Base-by-base conservation (phyloP, 2,329 filamentous ascomycete species). In the Fusarium burgessii region DNA sequence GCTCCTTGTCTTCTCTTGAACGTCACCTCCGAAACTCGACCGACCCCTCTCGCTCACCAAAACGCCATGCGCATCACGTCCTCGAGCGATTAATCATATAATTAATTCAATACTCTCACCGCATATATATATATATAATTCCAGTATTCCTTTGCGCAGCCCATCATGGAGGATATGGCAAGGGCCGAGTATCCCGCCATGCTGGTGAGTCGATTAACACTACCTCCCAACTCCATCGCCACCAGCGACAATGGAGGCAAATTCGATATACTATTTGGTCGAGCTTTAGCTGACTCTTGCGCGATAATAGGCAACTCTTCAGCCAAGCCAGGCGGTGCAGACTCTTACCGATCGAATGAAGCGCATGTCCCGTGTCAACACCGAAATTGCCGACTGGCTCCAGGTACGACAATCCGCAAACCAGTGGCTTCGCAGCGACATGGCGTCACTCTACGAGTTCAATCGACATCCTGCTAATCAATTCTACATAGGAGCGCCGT, bases 351-450 rank as follows among this genome's bases (percentile, higher is more conserved):
- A 98, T 76, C 93, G 96, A 77, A 89, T 98, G 75, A 93, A 92
- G 82, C 89, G 94, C 82, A 95, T 98, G 79, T 89, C 88, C 77
- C 94, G 91, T 81, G 84, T 97, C 83, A 98, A 99, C 82, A 83
- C 86, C 75, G 94, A 98, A 79, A 93, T 99, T 77, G 95, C 95
- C 80, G 95, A 98, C 83, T 99, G 95, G 94, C 88, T 99, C 69
- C 92, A 95, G 91, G 95, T 97, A 90, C 82, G 83, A 68, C 52
- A 50, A 46, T 35, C 43, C 43, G 42, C 57, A 43, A 41, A 47
- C 38, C 71, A 73, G 68, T 60, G 49, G 40, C 58, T 58, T 45
- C 25, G 36, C 33, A 61, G 41, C 46, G 20, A 45, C 54, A 36
- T 46, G 20, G 33, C 23, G 45, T 47, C 32, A 23, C 27, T 17